These are phyloP conservation scores for Euphorbia neoarborescens DNA, from an alignment of 441 rosid genomes.

Conservation along the genomic window DNA sequence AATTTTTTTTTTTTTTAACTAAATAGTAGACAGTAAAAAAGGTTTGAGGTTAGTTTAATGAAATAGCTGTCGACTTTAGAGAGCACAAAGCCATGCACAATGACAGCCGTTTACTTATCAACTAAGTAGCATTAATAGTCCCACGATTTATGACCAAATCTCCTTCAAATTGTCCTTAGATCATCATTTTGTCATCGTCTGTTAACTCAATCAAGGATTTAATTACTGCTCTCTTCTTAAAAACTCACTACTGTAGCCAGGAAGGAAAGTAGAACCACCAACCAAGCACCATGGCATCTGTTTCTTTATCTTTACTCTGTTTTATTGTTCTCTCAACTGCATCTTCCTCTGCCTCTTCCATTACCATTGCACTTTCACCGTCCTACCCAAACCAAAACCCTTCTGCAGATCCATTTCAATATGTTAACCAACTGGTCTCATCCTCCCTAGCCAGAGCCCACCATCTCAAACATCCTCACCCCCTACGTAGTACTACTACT, in stretches of 20 bases:
- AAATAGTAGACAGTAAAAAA: neutral
- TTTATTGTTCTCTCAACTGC: conserved; percentile 15
- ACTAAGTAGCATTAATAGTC: neutral
- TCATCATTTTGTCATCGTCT: neutral
- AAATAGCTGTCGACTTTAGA: neutral
- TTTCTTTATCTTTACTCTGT: conserved; percentile 16
- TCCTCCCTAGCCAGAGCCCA: conserved; percentile 30
- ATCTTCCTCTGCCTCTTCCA: conserved; percentile 6
- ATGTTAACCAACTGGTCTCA: conserved; percentile 25
- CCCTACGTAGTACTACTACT: conserved; percentile 18
- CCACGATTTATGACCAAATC: neutral
- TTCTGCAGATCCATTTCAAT: conserved; percentile 1
- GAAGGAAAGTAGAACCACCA: neutral
- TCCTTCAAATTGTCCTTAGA: neutral
- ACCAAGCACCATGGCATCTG: conserved; percentile 17
- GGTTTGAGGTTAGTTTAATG: neutral
- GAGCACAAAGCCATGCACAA: conserved; percentile 5
- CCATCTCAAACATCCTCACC: conserved; percentile 28
- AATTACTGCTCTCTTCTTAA: neutral
- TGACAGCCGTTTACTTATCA: neutral
- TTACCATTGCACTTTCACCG: conserved; percentile 22
- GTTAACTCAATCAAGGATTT: neutral
- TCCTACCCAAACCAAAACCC: conserved; percentile 15
- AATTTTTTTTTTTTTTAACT: neutral
- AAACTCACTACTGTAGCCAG: neutral